phyloP scores from a whole-genome alignment of 768 basidiomycete species.

The Jaapia argillacea region DNA sequence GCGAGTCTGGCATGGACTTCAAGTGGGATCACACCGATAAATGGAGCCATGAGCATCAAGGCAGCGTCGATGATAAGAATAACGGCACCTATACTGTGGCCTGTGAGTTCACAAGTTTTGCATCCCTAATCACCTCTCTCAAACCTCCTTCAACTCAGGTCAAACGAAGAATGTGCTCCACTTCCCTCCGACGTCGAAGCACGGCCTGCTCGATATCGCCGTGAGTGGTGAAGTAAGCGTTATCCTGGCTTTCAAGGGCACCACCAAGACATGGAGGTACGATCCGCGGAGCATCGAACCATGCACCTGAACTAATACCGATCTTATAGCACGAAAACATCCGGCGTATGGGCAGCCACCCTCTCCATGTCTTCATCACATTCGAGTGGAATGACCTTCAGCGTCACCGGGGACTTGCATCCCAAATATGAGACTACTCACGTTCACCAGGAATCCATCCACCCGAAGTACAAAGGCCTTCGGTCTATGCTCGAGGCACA shows the following conservation, averaged over 20 bases:
- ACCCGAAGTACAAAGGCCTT: conserved; percentile 9
- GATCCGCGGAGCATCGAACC: background rate
- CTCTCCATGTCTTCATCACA: conserved; percentile 9
- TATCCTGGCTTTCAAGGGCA: conserved; percentile 10
- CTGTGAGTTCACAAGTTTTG: conserved; percentile 6
- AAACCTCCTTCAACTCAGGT: conserved; percentile 8
- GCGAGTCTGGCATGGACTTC: conserved; percentile 3
- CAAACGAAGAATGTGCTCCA: conserved; percentile 17
- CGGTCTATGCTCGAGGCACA: conserved; percentile 11
- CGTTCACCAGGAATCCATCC: conserved; percentile 3
- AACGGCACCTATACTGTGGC: conserved; percentile 3
- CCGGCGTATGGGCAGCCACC: conserved; percentile 14
- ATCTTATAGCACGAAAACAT: conserved; percentile 10
- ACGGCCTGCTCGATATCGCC: conserved; percentile 15
- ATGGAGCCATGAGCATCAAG: conserved; percentile 9
- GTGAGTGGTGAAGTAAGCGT: conserved; percentile 16
- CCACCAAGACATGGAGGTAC: conserved; percentile 9
- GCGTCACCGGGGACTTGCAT: conserved; percentile 6
- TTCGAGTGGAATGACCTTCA: conserved; percentile 14
- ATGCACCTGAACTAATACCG: background rate
- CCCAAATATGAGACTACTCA: conserved; percentile 9
- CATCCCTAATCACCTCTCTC: background rate
- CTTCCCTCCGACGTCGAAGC: conserved; percentile 16
- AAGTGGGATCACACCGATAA: conserved; percentile 12
- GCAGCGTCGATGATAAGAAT: background rate